Conservation (phyloP, 1,284 basidiomycete species). For the Quambalaria eucalypti region DNA sequence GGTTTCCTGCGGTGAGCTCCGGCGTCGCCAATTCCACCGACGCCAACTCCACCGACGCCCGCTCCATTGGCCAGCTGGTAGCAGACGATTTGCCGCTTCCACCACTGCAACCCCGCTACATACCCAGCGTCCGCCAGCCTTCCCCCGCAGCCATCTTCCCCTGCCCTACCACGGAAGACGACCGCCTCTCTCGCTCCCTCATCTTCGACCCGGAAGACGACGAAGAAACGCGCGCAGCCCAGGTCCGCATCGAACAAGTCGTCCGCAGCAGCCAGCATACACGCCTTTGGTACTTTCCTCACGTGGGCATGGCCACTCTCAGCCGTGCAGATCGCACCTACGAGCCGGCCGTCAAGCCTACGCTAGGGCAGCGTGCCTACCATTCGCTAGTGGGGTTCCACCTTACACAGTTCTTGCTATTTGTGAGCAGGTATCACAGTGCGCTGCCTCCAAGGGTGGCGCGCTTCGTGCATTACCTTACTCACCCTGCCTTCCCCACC, state of each 20-base stretch:
- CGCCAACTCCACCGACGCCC: slow-evolving; percentile 3
- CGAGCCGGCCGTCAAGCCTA: slow-evolving; percentile 50
- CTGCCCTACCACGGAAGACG: not conserved
- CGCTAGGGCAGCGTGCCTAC: slow-evolving; percentile 6
- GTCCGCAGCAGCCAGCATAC: slow-evolving; percentile 64
- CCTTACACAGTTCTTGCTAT: slow-evolving; percentile 17
- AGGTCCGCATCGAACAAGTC: slow-evolving; percentile 50
- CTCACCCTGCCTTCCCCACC: slow-evolving; percentile 9
- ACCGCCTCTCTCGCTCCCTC: not conserved
- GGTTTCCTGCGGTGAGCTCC: slow-evolving; percentile 3
- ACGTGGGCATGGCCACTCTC: slow-evolving; percentile 64
- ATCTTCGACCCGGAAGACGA: slow-evolving; percentile 20
- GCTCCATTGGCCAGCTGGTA: slow-evolving; percentile 23
- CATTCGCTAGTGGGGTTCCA: slow-evolving; percentile 13
- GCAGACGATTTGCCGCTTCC: slow-evolving; percentile 29
- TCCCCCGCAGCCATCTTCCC: not conserved
- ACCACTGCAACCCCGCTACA: not conserved
- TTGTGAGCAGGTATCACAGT: slow-evolving; percentile 13
- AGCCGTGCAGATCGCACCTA: slow-evolving; percentile 66
- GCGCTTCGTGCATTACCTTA: slow-evolving; percentile 11
- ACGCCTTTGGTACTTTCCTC: slow-evolving; percentile 91
- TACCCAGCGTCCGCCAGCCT: not conserved
- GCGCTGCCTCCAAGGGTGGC: slow-evolving; percentile 10
- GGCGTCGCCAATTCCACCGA: not conserved
- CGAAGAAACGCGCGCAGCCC: slow-evolving; percentile 49